Evolutionary conservation across 352 stramenopile species (phyloP).

Genomic region (Phytophthora colocasiae): DNA sequence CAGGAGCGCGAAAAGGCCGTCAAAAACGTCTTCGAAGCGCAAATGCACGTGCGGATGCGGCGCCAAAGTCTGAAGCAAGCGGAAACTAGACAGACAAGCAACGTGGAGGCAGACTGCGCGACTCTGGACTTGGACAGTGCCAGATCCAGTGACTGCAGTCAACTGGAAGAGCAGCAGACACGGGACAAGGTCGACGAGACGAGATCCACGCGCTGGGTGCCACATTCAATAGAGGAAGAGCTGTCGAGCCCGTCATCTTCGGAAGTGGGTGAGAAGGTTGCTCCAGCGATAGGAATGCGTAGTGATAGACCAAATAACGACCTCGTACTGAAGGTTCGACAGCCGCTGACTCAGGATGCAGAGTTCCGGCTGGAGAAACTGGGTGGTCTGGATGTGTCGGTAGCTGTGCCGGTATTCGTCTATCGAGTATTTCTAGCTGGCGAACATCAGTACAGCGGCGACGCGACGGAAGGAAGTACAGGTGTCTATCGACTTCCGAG

Average conservation of each 20-base stretch:
- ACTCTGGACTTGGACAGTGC: slow-evolving; percentile 34
- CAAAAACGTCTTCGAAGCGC: slow-evolving; percentile 38
- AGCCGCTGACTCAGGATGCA: slow-evolving; percentile 25
- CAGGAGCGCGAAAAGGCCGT: slow-evolving; percentile 24
- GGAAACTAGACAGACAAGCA: slow-evolving; percentile 4
- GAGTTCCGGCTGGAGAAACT: slow-evolving; percentile 30
- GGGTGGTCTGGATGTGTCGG: slow-evolving; percentile 22
- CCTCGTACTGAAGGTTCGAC: slow-evolving; percentile 24
- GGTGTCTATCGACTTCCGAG: slow-evolving; percentile 31
- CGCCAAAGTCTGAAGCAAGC: slow-evolving; percentile 37
- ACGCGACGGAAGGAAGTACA: slow-evolving; percentile 29
- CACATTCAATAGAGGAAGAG: slow-evolving; percentile 24
- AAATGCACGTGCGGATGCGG: slow-evolving; percentile 38
- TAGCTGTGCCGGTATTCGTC: slow-evolving; percentile 26
- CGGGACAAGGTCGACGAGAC: slow-evolving; percentile 1
- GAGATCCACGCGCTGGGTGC: slow-evolving; percentile 15
- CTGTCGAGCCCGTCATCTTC: slow-evolving; percentile 21
- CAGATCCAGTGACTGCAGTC: slow-evolving; percentile 9
- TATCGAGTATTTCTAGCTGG: slow-evolving; percentile 29
- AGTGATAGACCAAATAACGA: slow-evolving; percentile 6
- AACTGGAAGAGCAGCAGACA: slow-evolving; percentile 1
- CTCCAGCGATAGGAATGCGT: neutral
- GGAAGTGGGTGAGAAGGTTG: neutral
- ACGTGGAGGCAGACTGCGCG: slow-evolving; percentile 23
- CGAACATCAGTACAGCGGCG: slow-evolving; percentile 20